These are phyloP conservation scores for Pseudogymnoascus destructans DNA, from an alignment of 2,329 filamentous ascomycete species.

Conservation along the genomic window DNA sequence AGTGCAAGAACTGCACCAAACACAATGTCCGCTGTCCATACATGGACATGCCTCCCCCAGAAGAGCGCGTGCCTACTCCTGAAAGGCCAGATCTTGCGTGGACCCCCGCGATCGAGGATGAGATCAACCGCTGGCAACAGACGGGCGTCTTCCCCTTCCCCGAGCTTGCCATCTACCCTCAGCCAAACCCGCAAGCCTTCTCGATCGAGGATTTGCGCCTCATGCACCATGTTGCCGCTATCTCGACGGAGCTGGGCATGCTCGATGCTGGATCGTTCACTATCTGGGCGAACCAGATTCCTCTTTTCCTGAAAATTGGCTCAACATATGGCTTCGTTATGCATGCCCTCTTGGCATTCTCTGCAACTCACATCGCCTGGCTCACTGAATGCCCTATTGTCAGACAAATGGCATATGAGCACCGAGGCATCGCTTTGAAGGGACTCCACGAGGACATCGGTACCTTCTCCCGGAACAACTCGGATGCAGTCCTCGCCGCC, in stretches of 20 bases:
- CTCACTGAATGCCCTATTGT: conserved; percentile 75
- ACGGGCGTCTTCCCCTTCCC: conserved; percentile 80
- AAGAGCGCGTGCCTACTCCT: conserved; percentile 47
- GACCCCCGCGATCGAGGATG: conserved; percentile 71
- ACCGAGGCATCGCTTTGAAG: conserved; percentile 73
- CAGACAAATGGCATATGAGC: conserved; percentile 77
- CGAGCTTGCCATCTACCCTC: conserved; percentile 62
- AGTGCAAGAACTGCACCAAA: conserved; percentile 98
- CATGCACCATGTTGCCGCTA: conserved; percentile 78
- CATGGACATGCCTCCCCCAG: conserved; percentile 67
- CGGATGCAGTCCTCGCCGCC: conserved; percentile 81
- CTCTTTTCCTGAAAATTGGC: conserved; percentile 72
- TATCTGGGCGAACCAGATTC: conserved; percentile 85
- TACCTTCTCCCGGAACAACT: conserved; percentile 71
- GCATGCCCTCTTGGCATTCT: conserved; percentile 83
- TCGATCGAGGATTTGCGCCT: conserved; percentile 69
- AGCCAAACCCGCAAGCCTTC: conserved; percentile 58
- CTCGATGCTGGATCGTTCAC: conserved; percentile 74
- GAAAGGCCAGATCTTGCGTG: conserved; percentile 63
- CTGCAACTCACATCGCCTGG: conserved; percentile 88
- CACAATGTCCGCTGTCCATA: conserved; percentile 98
- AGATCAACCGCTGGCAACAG: conserved; percentile 70
- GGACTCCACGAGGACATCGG: conserved; percentile 81
- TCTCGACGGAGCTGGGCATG: conserved; percentile 69
- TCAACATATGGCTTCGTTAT: conserved; percentile 79